phyloP scores from a whole-genome alignment of 192 early-diverging fungal genomes.

The Mortierella claussenii region DNA sequence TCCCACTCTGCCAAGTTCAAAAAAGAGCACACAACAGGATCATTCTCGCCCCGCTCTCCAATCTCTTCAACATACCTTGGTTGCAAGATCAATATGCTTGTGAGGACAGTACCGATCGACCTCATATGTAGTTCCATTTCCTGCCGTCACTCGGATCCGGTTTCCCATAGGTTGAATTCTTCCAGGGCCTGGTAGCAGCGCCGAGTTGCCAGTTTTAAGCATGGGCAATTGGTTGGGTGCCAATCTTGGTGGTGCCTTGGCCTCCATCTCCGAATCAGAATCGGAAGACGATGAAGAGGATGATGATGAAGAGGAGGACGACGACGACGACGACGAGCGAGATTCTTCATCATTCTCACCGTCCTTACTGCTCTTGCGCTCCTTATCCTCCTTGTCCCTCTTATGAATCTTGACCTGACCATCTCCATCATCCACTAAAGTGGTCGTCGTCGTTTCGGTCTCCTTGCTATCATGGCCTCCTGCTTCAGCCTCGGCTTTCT shows the following conservation, averaged over 20 bases:
- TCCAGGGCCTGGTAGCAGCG: constrained; percentile 28
- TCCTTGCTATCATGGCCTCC: too few relatives aligned
- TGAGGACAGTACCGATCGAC: constrained; percentile 68
- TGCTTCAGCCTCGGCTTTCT: too few relatives aligned
- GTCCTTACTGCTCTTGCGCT: not conserved
- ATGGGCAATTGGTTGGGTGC: constrained; percentile 4
- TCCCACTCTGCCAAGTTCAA: too few relatives aligned
- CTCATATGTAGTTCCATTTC: constrained; percentile 59
- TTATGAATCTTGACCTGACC: constrained; percentile 32
- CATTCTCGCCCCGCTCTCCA: too few relatives aligned
- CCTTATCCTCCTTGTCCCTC: constrained; percentile 11
- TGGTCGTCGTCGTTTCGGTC: not conserved
- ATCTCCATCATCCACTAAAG: not conserved
- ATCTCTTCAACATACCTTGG: constrained; percentile 55
- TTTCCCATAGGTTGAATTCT: constrained; percentile 51
- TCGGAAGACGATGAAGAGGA: constrained; percentile 23
- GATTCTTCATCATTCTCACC: constrained; percentile 18
- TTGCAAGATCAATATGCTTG: constrained; percentile 54
- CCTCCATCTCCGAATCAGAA: constrained; percentile 31
- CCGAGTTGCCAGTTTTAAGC: constrained; percentile 20
- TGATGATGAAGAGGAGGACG: constrained; percentile 21
- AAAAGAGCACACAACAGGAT: too few relatives aligned
- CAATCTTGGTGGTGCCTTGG: constrained; percentile 9
- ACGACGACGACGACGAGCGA: constrained; percentile 21
- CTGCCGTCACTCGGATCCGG: constrained; percentile 57